phyloP scores from a whole-genome alignment of 306 rosid genomes.

The Trifolium fragiferum region DNA sequence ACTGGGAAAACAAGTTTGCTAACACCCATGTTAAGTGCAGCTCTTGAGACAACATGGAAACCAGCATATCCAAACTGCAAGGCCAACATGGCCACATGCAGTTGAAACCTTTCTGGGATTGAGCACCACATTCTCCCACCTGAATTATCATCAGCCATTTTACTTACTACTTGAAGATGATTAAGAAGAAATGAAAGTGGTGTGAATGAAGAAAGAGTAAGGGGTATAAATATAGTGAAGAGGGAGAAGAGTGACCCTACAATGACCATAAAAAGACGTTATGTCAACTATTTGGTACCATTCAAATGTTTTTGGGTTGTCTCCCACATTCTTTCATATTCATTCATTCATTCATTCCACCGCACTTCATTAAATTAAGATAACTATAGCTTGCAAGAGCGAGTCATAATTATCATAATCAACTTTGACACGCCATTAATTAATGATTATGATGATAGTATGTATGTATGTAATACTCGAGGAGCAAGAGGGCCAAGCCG shows the following conservation, averaged over 20 bases:
- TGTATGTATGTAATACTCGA: neutral
- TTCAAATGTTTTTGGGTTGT: conserved; percentile 70
- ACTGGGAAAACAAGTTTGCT: conserved; percentile 95
- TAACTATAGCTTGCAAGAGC: too few relatives aligned
- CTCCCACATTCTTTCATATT: conserved; percentile 73
- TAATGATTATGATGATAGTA: conserved; percentile 8
- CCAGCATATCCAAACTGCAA: conserved; percentile 98
- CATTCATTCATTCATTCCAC: conserved; percentile 27
- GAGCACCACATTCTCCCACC: conserved; percentile 78
- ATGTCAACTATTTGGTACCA: conserved; percentile 73
- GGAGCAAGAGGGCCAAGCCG: conserved; percentile 50
- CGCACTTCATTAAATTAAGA: conserved; percentile 28
- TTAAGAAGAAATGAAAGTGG: conserved; percentile 35
- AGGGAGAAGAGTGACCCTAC: conserved; percentile 47
- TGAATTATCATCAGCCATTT: conserved; percentile 73
- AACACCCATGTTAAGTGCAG: conserved; percentile 97
- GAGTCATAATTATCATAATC: neutral
- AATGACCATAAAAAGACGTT: conserved; percentile 54
- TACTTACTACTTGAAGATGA: neutral
- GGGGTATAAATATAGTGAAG: conserved; percentile 54
- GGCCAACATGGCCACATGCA: conserved; percentile 96
- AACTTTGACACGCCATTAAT: conserved; percentile 1
- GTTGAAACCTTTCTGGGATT: conserved; percentile 75
- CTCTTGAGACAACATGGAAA: conserved; percentile 91
- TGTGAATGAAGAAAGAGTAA: conserved; percentile 51